These are phyloP conservation scores for Phanerochaete carnosa DNA, from an alignment of 768 basidiomycete genomes.

Conservation along the genomic window DNA sequence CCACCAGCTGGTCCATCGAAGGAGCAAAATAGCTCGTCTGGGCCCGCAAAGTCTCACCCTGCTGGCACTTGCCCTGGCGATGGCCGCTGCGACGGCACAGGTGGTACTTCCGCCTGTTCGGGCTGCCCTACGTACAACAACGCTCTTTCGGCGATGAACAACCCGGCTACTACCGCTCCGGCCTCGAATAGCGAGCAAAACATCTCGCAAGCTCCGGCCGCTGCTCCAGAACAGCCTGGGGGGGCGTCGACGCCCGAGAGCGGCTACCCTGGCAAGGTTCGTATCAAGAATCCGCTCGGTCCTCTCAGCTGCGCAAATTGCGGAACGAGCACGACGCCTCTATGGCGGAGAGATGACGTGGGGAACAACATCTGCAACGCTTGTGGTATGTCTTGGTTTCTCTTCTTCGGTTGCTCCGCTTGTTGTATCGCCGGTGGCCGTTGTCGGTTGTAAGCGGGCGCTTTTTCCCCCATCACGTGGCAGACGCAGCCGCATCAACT, in stretches of 20 bases:
- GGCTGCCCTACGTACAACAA: slow-evolving; percentile 96
- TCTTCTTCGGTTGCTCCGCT: neutral
- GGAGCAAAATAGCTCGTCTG: slow-evolving; percentile 9
- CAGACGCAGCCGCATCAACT: neutral
- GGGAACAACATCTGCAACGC: slow-evolving; percentile 96
- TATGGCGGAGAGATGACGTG: slow-evolving; percentile 87
- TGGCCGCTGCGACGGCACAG: slow-evolving; percentile 96
- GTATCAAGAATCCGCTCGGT: slow-evolving; percentile 47
- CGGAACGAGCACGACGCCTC: slow-evolving; percentile 83
- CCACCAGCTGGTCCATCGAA: slow-evolving; percentile 17
- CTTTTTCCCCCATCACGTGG: neutral
- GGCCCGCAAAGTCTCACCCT: slow-evolving; percentile 26
- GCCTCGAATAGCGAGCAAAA: slow-evolving; percentile 5
- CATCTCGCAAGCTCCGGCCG: neutral
- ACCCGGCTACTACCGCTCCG: slow-evolving; percentile 23
- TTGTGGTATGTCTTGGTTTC: slow-evolving; percentile 64
- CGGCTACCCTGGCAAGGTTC: slow-evolving; percentile 20
- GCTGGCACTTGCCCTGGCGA: slow-evolving; percentile 95
- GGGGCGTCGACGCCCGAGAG: slow-evolving; percentile 14
- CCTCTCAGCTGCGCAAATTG: slow-evolving; percentile 86
- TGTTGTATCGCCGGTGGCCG: neutral
- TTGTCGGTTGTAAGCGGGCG: neutral
- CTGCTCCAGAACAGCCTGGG: neutral
- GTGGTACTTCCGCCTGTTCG: slow-evolving; percentile 87
- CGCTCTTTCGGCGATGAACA: slow-evolving; percentile 17